phyloP scores from a whole-genome alignment of 2,329 filamentous ascomycete genomes.

The Gaeumannomyces tritici region DNA sequence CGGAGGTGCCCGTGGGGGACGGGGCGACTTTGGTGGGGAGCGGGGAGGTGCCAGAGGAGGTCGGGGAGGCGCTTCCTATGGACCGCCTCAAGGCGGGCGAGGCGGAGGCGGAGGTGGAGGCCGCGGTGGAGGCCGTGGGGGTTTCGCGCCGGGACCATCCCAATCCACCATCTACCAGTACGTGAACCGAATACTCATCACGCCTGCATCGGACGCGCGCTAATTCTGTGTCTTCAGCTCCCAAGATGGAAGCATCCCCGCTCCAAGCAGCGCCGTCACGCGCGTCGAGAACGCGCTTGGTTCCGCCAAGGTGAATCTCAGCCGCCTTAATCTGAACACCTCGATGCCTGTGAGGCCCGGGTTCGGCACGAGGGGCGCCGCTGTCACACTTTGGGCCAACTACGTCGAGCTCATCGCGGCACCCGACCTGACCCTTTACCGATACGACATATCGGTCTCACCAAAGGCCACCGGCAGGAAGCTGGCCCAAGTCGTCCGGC shows the following conservation, averaged over 20 bases:
- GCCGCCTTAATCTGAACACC: background rate
- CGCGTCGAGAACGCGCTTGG: background rate
- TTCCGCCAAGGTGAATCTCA: background rate
- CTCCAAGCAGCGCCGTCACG: background rate
- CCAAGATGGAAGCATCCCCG: background rate
- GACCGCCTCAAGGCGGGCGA: too few relatives aligned
- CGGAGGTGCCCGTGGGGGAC: too few relatives aligned
- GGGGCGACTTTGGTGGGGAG: too few relatives aligned
- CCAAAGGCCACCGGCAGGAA: slow-evolving; percentile 11
- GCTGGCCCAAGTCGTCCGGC: slow-evolving; percentile 10
- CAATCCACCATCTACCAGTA: background rate
- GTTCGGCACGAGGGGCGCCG: slow-evolving; percentile 11
- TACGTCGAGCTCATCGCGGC: slow-evolving; percentile 12
- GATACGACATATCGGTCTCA: slow-evolving; percentile 12
- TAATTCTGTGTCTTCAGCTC: background rate
- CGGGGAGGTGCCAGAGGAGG: background rate
- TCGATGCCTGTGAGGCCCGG: slow-evolving; percentile 8
- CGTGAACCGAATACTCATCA: background rate
- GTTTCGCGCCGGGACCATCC: background rate
- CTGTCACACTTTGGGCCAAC: slow-evolving; percentile 15
- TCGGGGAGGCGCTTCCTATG: too few relatives aligned
- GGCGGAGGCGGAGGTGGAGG: too few relatives aligned
- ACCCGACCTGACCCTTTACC: slow-evolving; percentile 8
- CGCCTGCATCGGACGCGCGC: too few relatives aligned
- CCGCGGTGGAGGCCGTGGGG: background rate